Conservation (phyloP, 441 rosid genomes). For the Metrosideros polymorpha region DNA sequence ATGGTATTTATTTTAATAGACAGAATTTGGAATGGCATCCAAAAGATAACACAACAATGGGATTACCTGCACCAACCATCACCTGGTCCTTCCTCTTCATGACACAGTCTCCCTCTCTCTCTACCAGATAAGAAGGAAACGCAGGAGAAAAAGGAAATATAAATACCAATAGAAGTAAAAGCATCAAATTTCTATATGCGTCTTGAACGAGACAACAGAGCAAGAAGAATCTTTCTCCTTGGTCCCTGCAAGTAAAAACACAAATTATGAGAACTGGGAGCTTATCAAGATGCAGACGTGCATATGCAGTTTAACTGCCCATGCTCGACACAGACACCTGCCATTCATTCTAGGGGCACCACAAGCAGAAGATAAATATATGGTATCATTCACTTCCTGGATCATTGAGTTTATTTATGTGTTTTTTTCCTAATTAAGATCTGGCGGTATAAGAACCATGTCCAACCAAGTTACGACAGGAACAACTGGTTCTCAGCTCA, state of each 20-base stretch:
- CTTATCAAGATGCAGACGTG: not conserved
- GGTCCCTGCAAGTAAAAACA: not conserved
- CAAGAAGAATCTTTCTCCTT: slow-evolving; percentile 6
- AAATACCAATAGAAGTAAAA: not conserved
- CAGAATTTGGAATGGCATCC: not conserved
- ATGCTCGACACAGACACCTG: not conserved
- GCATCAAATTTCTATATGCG: not conserved
- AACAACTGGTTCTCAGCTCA: not conserved
- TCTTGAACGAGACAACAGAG: slow-evolving; percentile 1
- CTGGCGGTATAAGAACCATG: not conserved
- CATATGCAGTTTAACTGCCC: not conserved
- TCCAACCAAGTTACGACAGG: not conserved
- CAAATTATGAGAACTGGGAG: not conserved
- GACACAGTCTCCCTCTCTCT: not conserved
- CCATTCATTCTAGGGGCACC: not conserved
- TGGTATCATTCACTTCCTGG: not conserved
- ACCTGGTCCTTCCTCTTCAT: not conserved
- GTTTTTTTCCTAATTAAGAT: not conserved
- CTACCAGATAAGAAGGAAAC: not conserved
- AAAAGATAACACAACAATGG: not conserved
- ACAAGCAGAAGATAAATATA: not conserved
- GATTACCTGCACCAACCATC: not conserved
- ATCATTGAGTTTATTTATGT: not conserved
- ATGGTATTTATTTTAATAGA: not conserved
- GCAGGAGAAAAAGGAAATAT: not conserved